phyloP scores from a whole-genome alignment of 116 monocot species.

The Zostera marina region DNA sequence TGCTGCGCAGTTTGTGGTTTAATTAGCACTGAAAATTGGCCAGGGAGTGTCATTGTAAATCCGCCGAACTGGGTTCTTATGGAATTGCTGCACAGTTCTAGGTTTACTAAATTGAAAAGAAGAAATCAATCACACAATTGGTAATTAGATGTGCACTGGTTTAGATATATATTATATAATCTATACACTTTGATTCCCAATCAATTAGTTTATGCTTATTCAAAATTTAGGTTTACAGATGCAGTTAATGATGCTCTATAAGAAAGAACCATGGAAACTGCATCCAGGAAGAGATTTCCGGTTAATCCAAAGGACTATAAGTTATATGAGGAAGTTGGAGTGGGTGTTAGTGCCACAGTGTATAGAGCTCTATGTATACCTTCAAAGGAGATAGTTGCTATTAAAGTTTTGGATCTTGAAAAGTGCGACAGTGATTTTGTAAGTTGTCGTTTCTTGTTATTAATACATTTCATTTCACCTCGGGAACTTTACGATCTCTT shows the following conservation, averaged over 20 bases:
- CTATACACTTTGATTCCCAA: not conserved
- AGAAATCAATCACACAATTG: not conserved
- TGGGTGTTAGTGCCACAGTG: conserved; percentile 93
- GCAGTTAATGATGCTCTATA: conserved; percentile 20
- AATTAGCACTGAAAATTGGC: no score
- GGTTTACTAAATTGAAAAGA: not conserved
- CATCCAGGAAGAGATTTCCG: conserved; percentile 48
- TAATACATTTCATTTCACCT: no score
- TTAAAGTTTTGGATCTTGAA: conserved; percentile 94
- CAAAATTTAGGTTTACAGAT: conserved; percentile 5
- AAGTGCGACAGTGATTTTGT: conserved; percentile 94
- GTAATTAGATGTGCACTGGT: not conserved
- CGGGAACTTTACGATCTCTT: no score
- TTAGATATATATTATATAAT: not conserved
- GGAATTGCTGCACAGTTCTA: not conserved
- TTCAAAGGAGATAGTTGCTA: conserved; percentile 73
- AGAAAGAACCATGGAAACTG: conserved; percentile 43
- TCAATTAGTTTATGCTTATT: conserved; percentile 4
- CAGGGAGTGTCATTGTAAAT: no score
- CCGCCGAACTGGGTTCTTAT: not conserved
- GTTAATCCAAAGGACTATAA: conserved; percentile 60
- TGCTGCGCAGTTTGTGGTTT: no score
- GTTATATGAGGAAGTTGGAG: conserved; percentile 88
- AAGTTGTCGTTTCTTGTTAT: conserved; percentile 10
- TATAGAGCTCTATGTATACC: conserved; percentile 84